These are phyloP conservation scores for Corchorus olitorius DNA, from an alignment of 345 rosid genomes.

Conservation along the genomic window DNA sequence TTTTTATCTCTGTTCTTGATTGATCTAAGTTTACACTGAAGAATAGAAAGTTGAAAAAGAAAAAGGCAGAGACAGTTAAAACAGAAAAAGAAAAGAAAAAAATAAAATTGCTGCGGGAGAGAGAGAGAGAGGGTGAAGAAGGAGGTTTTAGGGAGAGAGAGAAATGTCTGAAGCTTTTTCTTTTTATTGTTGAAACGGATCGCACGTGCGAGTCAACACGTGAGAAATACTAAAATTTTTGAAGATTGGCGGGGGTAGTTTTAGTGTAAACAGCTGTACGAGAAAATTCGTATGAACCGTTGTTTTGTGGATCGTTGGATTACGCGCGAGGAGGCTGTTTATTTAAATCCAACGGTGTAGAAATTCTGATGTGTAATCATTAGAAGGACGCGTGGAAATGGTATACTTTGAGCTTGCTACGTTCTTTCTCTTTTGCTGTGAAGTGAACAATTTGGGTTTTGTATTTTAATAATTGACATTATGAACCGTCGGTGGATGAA, in stretches of 20 bases:
- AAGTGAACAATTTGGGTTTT: not conserved
- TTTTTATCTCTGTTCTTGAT: not conserved
- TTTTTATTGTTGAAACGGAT: conserved; percentile 6
- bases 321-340: not conserved
- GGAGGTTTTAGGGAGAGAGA: not conserved
- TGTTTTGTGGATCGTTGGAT: not conserved
- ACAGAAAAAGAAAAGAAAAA: not conserved
- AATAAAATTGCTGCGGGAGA: not conserved
- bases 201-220: conserved; percentile 28
- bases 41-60: not conserved
- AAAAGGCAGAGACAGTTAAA: not conserved
- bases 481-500: not conserved
- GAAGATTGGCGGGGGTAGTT: not conserved
- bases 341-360: not conserved
- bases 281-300: not conserved
- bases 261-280: not conserved
- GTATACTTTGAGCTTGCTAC: not conserved
- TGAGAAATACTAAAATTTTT: not conserved
- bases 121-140: not conserved
- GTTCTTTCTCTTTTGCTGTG: not conserved
- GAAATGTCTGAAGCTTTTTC: conserved; percentile 6
- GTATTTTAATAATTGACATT: not conserved
- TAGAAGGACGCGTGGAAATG: not conserved
- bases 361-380: not conserved
- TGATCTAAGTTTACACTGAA: not conserved